These are phyloP conservation scores for Chaetomium cochliodes DNA, from an alignment of 495 filamentous ascomycete species.

Conservation along the genomic window DNA sequence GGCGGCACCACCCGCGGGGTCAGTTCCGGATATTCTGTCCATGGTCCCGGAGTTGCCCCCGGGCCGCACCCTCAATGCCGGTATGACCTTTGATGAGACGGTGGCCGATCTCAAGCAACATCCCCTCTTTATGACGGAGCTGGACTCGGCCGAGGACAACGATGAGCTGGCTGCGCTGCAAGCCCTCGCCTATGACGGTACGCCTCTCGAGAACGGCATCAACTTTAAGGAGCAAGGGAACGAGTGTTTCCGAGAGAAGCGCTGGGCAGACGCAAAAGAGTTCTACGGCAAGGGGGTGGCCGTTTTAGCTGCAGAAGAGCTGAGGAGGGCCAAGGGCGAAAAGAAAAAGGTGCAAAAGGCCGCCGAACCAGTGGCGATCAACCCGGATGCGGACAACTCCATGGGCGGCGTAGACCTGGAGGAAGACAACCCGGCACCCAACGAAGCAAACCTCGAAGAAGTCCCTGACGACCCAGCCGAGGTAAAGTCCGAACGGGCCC, in stretches of 20 bases:
- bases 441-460: slow-evolving; percentile 29
- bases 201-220: slow-evolving; percentile 70
- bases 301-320: slow-evolving; percentile 61
- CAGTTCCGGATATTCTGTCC: slow-evolving; percentile 19
- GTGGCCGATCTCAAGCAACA: slow-evolving; percentile 72
- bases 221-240: slow-evolving; percentile 89
- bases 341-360: slow-evolving; percentile 33
- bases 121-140: slow-evolving; percentile 92
- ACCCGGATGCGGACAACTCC: slow-evolving; percentile 40
- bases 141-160: slow-evolving; percentile 65
- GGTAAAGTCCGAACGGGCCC: slow-evolving; percentile 52
- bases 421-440: slow-evolving; percentile 27
- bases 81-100: slow-evolving; percentile 68
- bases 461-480: slow-evolving; percentile 50
- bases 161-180: slow-evolving; percentile 78
- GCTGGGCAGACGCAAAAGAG: slow-evolving; percentile 82
- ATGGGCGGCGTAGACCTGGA: slow-evolving; percentile 24
- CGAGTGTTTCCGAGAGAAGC: slow-evolving; percentile 70
- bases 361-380: slow-evolving; percentile 24
- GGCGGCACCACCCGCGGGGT: slow-evolving; percentile 25
- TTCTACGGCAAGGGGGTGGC: slow-evolving; percentile 83
- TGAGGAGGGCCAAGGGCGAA: slow-evolving; percentile 34
- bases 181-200: slow-evolving; percentile 90
- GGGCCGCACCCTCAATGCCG: slow-evolving; percentile 51
- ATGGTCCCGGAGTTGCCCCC: slow-evolving; percentile 55